Evolutionary conservation across 2,329 filamentous ascomycete species (phyloP).

Genomic region (Fusarium verticillioides): DNA sequence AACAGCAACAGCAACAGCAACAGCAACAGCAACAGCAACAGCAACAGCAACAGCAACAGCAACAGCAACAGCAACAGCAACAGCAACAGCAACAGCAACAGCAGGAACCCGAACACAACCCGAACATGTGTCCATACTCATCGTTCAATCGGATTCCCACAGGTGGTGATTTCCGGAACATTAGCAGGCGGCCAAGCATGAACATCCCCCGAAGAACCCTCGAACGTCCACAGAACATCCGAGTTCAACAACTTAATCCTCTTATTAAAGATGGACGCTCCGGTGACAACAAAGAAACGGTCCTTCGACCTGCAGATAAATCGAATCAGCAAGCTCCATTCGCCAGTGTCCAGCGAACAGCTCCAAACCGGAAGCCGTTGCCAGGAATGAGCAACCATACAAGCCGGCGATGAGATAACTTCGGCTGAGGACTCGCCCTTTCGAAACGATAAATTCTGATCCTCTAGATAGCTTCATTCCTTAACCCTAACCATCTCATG

Average conservation of each 20-base stretch:
- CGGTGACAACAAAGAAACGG: neutral
- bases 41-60: too few relatives aligned
- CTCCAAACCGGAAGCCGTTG: neutral
- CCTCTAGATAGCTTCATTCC: too few relatives aligned
- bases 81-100: neutral
- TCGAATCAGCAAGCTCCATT: neutral
- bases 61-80: too few relatives aligned
- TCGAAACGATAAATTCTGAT: too few relatives aligned
- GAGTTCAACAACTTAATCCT: fast-evolving
- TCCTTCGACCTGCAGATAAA: neutral
- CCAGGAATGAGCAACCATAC: neutral
- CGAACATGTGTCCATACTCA: neutral
- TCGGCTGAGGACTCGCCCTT: neutral
- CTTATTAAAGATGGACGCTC: neutral
- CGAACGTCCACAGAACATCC: neutral
- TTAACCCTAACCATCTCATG: neutral
- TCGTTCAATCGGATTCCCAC: too few relatives aligned
- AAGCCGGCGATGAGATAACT: neutral
- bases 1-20: too few relatives aligned
- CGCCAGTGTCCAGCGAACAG: neutral
- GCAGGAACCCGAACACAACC: fast-evolving
- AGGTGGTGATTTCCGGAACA: too few relatives aligned
- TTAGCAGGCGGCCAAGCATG: too few relatives aligned
- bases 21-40: too few relatives aligned
- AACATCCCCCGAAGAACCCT: fast-evolving